Evolutionary conservation across 371 early-diverging fungal genomes (phyloP).

Genomic region (Rhizopus delemar): DNA sequence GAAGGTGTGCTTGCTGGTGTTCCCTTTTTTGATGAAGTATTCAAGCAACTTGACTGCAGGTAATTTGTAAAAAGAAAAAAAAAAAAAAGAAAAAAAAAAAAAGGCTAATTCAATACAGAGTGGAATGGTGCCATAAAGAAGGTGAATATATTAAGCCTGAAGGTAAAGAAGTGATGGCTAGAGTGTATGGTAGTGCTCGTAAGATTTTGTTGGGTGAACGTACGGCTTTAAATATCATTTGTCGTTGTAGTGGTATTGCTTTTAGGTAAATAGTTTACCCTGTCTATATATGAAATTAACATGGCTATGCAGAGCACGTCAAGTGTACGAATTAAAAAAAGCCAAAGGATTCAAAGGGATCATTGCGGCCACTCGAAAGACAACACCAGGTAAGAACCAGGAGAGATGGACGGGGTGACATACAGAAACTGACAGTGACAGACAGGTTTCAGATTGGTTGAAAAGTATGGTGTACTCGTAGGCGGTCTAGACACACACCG

Average conservation of each 20-base stretch:
- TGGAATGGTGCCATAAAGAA: constrained; percentile 83
- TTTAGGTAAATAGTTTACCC: constrained; percentile 53
- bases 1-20: constrained; percentile 92
- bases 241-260: constrained; percentile 94
- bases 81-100: too few relatives aligned
- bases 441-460: constrained; percentile 90
- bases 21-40: constrained; percentile 95
- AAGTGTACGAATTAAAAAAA: constrained; percentile 70
- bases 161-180: constrained; percentile 74
- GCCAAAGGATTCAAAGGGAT: constrained; percentile 79
- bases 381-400: constrained; percentile 83
- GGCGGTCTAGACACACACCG: constrained; percentile 97
- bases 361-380: constrained; percentile 96
- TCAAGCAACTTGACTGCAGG: constrained; percentile 86
- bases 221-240: constrained; percentile 91
- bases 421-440: neutral
- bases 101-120: constrained; percentile 43
- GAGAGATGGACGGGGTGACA: neutral
- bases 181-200: constrained; percentile 83
- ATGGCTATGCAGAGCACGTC: constrained; percentile 45
- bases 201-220: constrained; percentile 92
- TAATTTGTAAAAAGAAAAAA: constrained; percentile 23
- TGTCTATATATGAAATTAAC: neutral
- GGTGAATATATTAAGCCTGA: constrained; percentile 74
- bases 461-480: constrained; percentile 96